A percentile compares a stretch with the other conserved stretches of the same genome.
phyloP scores from a whole-genome alignment of 768 basidiomycete species.

The Tylopilus sp. region DNA sequence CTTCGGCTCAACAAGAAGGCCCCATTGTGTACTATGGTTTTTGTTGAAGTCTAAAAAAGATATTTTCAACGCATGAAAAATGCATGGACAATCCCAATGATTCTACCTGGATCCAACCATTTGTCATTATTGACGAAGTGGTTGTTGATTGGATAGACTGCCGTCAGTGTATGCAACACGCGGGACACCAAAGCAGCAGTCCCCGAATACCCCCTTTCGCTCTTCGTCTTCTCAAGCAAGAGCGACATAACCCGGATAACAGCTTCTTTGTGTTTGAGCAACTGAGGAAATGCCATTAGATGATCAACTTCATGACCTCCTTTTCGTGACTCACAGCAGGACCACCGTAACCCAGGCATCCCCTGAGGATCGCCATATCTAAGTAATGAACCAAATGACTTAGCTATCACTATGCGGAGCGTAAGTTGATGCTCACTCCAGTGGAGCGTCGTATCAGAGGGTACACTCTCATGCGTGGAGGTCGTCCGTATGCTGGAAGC shows the following conservation, averaged over 20 bases:
- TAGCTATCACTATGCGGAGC: background rate
- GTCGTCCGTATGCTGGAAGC: constrained; percentile 85
- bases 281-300: constrained; percentile 35
- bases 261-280: constrained; percentile 65
- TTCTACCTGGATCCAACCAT: constrained; percentile 73
- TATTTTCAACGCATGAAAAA: constrained; percentile 2
- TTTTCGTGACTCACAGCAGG: constrained; percentile 42
- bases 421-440: constrained; percentile 62
- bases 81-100: background rate
- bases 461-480: constrained; percentile 65
- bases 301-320: background rate
- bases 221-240: constrained; percentile 77
- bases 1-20: constrained; percentile 67
- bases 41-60: constrained; percentile 52
- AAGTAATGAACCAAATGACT: constrained; percentile 3
- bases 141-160: constrained; percentile 73
- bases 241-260: constrained; percentile 60
- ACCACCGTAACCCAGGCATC: constrained; percentile 76
- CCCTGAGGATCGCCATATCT: constrained; percentile 83
- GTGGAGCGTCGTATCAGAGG: constrained; percentile 86
- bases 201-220: constrained; percentile 83
- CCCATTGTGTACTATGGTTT: constrained; percentile 72
- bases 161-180: constrained; percentile 68
- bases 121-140: constrained; percentile 80
- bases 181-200: constrained; percentile 76